phyloP scores from a whole-genome alignment of 1,139 yeast genomes.

The Meyerozyma guilliermondii region DNA sequence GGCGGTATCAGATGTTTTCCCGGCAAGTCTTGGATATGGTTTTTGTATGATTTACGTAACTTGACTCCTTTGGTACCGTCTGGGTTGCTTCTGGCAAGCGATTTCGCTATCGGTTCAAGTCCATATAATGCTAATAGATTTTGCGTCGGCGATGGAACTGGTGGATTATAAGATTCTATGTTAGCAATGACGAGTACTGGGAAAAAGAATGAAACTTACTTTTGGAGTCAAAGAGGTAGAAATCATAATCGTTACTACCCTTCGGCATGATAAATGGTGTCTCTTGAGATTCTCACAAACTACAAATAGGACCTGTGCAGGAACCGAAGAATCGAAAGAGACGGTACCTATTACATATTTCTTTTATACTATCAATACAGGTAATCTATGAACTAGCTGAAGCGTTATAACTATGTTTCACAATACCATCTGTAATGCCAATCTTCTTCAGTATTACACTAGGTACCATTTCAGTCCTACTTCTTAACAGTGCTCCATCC shows the following conservation, averaged over 20 bases:
- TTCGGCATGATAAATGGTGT: too few relatives aligned
- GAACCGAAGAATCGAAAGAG: background rate
- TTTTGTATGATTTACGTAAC: slow-evolving; percentile 87
- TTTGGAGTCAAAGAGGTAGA: slow-evolving; percentile 12
- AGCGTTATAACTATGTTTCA: too few relatives aligned
- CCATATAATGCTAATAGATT: slow-evolving; percentile 69
- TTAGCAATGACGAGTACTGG: slow-evolving; percentile 5
- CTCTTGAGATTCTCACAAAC: slow-evolving; percentile 1
- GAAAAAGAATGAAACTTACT: slow-evolving; percentile 9
- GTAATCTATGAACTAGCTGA: background rate
- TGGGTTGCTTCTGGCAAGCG: slow-evolving; percentile 83
- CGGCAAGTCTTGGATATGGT: slow-evolving; percentile 81
- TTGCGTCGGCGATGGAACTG: slow-evolving; percentile 67
- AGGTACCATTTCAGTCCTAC: background rate
- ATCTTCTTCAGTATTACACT: too few relatives aligned
- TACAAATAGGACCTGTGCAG: background rate
- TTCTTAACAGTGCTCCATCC: background rate
- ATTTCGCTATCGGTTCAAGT: slow-evolving; percentile 60
- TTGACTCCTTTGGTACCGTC: slow-evolving; percentile 90
- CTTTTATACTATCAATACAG: background rate
- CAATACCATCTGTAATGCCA: too few relatives aligned
- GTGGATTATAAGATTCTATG: slow-evolving; percentile 34
- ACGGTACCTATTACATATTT: background rate
- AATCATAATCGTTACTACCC: slow-evolving; percentile 5
- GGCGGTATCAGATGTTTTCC: slow-evolving; percentile 70